Evolutionary conservation across 1,284 basidiomycete species (phyloP).

Genomic region (Apiotrichum gamsii): DNA sequence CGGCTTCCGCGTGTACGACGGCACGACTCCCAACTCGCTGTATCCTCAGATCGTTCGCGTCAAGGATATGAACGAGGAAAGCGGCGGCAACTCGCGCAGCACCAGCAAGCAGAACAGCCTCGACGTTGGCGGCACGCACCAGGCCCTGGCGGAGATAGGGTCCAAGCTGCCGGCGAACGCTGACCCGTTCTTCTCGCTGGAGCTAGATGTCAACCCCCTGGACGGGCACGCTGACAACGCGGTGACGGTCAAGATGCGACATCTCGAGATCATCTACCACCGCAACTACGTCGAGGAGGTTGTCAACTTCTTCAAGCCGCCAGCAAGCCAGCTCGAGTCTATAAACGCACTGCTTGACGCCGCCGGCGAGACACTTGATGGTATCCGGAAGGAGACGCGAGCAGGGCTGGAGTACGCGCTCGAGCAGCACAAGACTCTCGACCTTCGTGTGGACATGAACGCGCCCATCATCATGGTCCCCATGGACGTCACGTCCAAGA

Average conservation of each 20-base stretch:
- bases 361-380: slow-evolving; percentile 91
- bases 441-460: slow-evolving; percentile 92
- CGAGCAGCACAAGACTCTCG: slow-evolving; percentile 61
- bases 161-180: slow-evolving; percentile 24
- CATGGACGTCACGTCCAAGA: slow-evolving; percentile 72
- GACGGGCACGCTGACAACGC: slow-evolving; percentile 90
- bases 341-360: slow-evolving; percentile 83
- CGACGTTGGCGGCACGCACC: slow-evolving; percentile 29
- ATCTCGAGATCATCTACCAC: slow-evolving; percentile 98
- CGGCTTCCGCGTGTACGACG: slow-evolving; percentile 85
- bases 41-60: slow-evolving; percentile 93
- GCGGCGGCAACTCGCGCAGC: slow-evolving; percentile 9
- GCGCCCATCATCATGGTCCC: slow-evolving; percentile 97
- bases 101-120: slow-evolving; percentile 20
- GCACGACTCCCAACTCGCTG: slow-evolving; percentile 72
- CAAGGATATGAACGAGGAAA: slow-evolving; percentile 52
- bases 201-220: slow-evolving; percentile 88
- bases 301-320: slow-evolving; percentile 88
- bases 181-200: slow-evolving; percentile 86
- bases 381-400: slow-evolving; percentile 87
- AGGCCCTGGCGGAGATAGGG: slow-evolving; percentile 37
- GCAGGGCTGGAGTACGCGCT: slow-evolving; percentile 92
- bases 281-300: slow-evolving; percentile 89
- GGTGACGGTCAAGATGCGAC: slow-evolving; percentile 82
- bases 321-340: slow-evolving; percentile 90